phyloP scores from a whole-genome alignment of 208 protist genomes.

The Acanthamoeba healyi region DNA sequence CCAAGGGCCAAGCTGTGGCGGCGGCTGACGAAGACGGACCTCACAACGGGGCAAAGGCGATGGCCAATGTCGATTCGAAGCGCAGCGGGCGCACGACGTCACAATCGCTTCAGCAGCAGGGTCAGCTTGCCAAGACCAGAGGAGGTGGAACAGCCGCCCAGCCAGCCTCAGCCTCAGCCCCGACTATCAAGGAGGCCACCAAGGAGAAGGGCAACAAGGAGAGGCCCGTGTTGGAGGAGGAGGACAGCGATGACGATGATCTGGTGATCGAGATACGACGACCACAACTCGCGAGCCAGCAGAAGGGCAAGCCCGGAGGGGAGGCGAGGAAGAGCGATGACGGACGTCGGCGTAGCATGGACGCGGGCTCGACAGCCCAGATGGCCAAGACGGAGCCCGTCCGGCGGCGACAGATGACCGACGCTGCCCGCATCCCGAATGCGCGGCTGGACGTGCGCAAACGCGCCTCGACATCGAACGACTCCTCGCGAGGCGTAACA shows the following conservation, averaged over 20 bases:
- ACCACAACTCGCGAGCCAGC: neutral
- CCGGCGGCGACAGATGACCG: neutral
- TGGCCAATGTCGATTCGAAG: no score
- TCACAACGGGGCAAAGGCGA: neutral
- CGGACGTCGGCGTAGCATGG: neutral
- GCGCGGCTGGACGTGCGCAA: slow-evolving; percentile 30
- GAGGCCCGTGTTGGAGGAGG: neutral
- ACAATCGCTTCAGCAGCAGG: no score
- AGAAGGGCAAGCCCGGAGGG: neutral
- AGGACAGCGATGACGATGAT: neutral
- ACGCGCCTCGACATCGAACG: neutral
- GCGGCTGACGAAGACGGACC: neutral
- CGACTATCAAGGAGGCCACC: neutral
- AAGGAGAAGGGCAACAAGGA: slow-evolving; percentile 19
- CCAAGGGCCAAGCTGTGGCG: neutral
- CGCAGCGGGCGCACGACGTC: no score
- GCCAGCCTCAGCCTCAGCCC: no score
- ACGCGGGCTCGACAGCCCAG: neutral
- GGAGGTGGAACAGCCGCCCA: no score
- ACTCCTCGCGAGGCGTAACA: neutral
- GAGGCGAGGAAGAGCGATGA: neutral
- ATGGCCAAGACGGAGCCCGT: neutral
- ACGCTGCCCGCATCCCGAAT: neutral
- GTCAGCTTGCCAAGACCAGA: no score
- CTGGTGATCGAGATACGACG: neutral